These are phyloP conservation scores for Chrysanthemum seticuspe DNA, from an alignment of 129 eudicot species.

Conservation along the genomic window DNA sequence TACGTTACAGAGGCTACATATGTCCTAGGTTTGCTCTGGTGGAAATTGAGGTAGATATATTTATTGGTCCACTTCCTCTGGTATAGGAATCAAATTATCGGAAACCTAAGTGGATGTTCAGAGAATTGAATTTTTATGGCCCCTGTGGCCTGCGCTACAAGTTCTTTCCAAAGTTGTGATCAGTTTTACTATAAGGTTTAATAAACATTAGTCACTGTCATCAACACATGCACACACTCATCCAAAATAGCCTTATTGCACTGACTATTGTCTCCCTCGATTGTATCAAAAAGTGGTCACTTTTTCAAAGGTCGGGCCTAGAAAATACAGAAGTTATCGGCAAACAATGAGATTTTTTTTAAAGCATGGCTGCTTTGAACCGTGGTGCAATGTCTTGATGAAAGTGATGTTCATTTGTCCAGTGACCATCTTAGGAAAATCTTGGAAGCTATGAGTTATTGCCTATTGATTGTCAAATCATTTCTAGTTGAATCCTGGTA, in stretches of 20 bases:
- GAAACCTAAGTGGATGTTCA: slow-evolving; percentile 12
- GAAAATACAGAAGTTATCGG: slow-evolving; percentile 2
- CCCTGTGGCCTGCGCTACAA: neutral
- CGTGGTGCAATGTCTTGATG: slow-evolving; percentile 20
- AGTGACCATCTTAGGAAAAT: neutral
- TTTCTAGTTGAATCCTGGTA: neutral
- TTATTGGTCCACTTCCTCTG: slow-evolving; percentile 5
- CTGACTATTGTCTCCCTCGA: neutral
- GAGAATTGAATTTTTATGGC: slow-evolving; percentile 4
- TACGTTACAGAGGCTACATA: neutral
- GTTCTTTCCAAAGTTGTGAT: slow-evolving; percentile 4
- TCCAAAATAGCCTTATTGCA: slow-evolving; percentile 3
- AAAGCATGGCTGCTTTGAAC: slow-evolving; percentile 4
- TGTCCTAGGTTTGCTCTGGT: slow-evolving; percentile 11
- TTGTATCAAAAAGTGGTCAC: neutral
- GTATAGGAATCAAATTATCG: neutral
- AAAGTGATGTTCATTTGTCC: slow-evolving; percentile 2
- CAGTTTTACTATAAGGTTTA: slow-evolving; percentile 1
- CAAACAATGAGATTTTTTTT: slow-evolving; percentile 4
- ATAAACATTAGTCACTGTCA: slow-evolving; percentile 6
- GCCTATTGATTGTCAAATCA: neutral
- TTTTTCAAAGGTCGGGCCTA: slow-evolving; percentile 1
- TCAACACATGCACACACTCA: slow-evolving; percentile 11
- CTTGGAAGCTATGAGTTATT: slow-evolving; percentile 14
- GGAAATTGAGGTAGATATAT: neutral